Evolutionary conservation across 2,329 filamentous ascomycete species (phyloP).

Genomic region (Colletotrichum magnum): DNA sequence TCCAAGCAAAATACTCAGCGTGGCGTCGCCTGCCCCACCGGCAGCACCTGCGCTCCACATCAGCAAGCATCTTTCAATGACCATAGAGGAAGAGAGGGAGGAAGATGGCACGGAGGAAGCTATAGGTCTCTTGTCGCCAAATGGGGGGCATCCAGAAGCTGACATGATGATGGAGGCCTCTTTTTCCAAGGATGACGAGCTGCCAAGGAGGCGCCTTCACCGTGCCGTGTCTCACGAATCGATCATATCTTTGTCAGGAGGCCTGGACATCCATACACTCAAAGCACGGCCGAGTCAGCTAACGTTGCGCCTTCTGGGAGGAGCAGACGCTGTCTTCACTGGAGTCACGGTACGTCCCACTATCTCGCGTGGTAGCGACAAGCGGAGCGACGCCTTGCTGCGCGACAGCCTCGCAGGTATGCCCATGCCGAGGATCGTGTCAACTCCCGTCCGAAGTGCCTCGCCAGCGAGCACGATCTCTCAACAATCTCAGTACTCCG

Average conservation of each 20-base stretch:
- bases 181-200: conserved; percentile 51
- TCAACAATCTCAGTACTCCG: conserved; percentile 44
- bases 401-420: conserved; percentile 67
- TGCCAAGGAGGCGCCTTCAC: conserved; percentile 65
- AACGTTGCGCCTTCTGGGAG: conserved; percentile 68
- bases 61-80: conserved; percentile 25
- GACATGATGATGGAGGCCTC: conserved; percentile 47
- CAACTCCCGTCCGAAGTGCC: conserved; percentile 46
- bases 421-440: conserved; percentile 51
- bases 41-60: conserved; percentile 45
- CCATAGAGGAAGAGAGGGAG: conserved; percentile 43
- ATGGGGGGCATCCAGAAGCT: conserved; percentile 52
- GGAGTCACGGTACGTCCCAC: conserved; percentile 73
- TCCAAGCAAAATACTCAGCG: conserved; percentile 45
- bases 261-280: conserved; percentile 90
- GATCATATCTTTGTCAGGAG: conserved; percentile 87
- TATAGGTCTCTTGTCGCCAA: conserved; percentile 44
- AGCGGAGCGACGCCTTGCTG: conserved; percentile 68
- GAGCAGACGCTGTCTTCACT: conserved; percentile 69
- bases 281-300: conserved; percentile 83
- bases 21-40: conserved; percentile 34
- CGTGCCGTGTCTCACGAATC: conserved; percentile 87
- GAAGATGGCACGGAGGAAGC: conserved; percentile 53
- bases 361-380: conserved; percentile 61
- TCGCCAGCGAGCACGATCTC: conserved; percentile 47